Evolutionary conservation across 2,329 filamentous ascomycete genomes (phyloP), one percentile per base, ranked within the genome.

Genomic region (Ploettnerulaceae sp.): DNA sequence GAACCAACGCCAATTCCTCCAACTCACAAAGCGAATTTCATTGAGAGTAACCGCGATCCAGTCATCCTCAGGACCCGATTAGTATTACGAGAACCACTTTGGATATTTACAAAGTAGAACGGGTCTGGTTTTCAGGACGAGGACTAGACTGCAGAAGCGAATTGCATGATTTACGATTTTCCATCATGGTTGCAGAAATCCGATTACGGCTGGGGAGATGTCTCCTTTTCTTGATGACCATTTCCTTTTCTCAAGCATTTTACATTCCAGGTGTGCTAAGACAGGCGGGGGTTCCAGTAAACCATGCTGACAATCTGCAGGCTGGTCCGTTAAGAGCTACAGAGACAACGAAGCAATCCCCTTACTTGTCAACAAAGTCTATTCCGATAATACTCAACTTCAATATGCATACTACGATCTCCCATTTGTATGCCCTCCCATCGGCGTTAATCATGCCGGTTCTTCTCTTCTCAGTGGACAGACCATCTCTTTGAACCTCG

Each of bases 381-480:
- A 90, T 67, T 94, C 88, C 45, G 89, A 94, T 67, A 82, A 86
- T 60, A 93, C 86, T 6, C 84, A 93, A 64, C 72, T 95, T n/a
- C 88, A 94, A 66, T 94, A 89, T 77, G 88, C 88, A 57, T 95
- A 91, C 70, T 86, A 84, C 64, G 86, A 93, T 58, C 80, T 94
- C 1, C 88, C 89, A 6, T 95, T 94, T 64, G 85, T 91, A 44
- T 94, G 88, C 61, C 85, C 86, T 8, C 84, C 86, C 1, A 86
- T 81, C 7, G 86, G 86, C 39, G 74, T 78, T 52, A 74, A 71
- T 53, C 78, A 79, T 56, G 73, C 76, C 41, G 84, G 82, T 28
- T 80, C 79, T 4, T 79, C 81, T 14, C 75, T 90, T 47, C 76
- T 87, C 44, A 86, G 84, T 54, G 86, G 88, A 36, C 78, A 89